phyloP scores from a whole-genome alignment of 2,329 filamentous ascomycete species.

The Lojkania enalia region DNA sequence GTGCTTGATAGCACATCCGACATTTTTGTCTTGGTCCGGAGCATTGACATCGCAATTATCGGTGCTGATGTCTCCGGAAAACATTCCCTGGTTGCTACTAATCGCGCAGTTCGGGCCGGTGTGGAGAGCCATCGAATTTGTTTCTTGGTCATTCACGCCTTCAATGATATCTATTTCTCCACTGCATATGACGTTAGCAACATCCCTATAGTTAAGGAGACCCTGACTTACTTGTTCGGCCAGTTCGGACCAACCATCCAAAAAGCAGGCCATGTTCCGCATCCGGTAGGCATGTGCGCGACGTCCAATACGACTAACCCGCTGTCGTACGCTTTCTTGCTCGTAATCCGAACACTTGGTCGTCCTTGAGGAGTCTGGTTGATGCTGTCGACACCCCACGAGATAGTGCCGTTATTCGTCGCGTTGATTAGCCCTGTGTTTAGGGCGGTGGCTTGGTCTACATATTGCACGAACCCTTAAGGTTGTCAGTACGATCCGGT shows the following conservation, averaged over 20 bases:
- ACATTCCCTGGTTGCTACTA: slow-evolving; percentile 42
- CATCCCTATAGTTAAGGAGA: background rate
- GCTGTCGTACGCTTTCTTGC: slow-evolving; percentile 51
- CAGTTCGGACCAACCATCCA: slow-evolving; percentile 45
- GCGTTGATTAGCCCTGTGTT: slow-evolving; percentile 47
- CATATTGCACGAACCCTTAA: slow-evolving; percentile 46
- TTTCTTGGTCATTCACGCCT: slow-evolving; percentile 48
- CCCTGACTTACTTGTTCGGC: slow-evolving; percentile 30
- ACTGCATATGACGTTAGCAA: slow-evolving; percentile 17
- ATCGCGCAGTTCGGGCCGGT: slow-evolving; percentile 51
- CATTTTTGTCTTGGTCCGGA: slow-evolving; percentile 43
- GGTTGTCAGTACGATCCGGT: slow-evolving; percentile 15
- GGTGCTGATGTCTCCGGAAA: slow-evolving; percentile 54
- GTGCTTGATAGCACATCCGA: slow-evolving; percentile 50
- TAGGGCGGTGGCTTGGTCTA: slow-evolving; percentile 43
- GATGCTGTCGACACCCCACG: slow-evolving; percentile 52
- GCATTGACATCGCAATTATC: slow-evolving; percentile 54
- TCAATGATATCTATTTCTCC: slow-evolving; percentile 57
- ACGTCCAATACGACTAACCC: slow-evolving; percentile 56
- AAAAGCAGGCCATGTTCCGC: slow-evolving; percentile 57
- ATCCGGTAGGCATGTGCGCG: slow-evolving; percentile 56
- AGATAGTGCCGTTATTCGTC: slow-evolving; percentile 38
- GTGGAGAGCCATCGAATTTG: slow-evolving; percentile 54
- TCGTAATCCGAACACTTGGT: slow-evolving; percentile 52
- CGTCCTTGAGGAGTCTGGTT: slow-evolving; percentile 46